These are phyloP conservation scores for Hortiboletus rubellus DNA, from an alignment of 1,284 basidiomycete species.

Conservation along the genomic window DNA sequence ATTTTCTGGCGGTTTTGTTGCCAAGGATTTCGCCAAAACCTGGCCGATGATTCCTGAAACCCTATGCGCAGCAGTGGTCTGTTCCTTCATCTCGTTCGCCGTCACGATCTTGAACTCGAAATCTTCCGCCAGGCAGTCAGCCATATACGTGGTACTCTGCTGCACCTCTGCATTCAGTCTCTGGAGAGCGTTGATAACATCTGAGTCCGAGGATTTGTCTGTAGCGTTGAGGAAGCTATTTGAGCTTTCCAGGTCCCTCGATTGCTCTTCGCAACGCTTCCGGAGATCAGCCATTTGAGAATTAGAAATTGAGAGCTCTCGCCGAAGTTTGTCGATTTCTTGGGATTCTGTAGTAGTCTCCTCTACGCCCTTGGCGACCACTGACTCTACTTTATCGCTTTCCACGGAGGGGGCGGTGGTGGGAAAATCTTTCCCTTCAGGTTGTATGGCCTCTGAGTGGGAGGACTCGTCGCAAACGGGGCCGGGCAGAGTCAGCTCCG, in stretches of 20 bases:
- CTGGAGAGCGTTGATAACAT: constrained; percentile 4
- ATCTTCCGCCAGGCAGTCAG: not conserved
- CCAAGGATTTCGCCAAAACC: constrained; percentile 1
- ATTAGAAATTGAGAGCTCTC: constrained; percentile 1
- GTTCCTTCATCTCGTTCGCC: not conserved
- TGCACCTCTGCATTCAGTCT: constrained; percentile 15
- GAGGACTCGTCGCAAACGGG: not conserved
- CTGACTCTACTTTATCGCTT: too few species aligned
- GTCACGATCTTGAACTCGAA: not conserved
- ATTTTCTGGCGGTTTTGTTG: not conserved
- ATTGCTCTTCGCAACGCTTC: constrained; percentile 7
- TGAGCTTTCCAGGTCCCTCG: constrained; percentile 9
- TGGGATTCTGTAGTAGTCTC: not conserved
- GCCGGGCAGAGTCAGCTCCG: not conserved
- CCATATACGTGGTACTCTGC: constrained; percentile 10
- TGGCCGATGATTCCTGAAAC: not conserved
- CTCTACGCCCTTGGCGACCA: too few species aligned
- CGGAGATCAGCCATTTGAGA: constrained; percentile 5
- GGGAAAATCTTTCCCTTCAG: not conserved
- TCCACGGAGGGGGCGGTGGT: too few species aligned
- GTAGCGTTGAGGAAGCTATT: constrained; percentile 7
- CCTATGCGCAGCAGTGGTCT: not conserved
- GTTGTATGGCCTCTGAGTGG: not conserved
- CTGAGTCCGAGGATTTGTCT: constrained; percentile 17
- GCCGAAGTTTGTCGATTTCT: constrained; percentile 7